Conservation (phyloP, 768 basidiomycete species). For the Tephrocybe sp. region DNA sequence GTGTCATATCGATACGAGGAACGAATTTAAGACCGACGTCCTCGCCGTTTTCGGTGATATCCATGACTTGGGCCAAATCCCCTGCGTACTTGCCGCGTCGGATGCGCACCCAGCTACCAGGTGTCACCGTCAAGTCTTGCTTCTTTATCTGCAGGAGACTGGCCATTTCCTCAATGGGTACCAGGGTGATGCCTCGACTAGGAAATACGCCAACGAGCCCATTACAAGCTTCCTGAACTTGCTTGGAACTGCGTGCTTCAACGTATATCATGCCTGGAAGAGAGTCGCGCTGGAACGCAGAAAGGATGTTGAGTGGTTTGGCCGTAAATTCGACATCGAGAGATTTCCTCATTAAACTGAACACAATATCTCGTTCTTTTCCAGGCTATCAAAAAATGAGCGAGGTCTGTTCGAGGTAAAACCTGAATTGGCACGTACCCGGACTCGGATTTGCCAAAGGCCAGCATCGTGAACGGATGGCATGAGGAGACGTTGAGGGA, state of each 20-base stretch:
- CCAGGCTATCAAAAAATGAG: slow-evolving; percentile 56
- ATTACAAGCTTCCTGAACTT: slow-evolving; percentile 80
- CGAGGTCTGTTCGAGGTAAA: neutral
- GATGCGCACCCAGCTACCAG: slow-evolving; percentile 94
- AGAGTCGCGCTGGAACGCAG: slow-evolving; percentile 95
- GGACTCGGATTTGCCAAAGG: slow-evolving; percentile 93
- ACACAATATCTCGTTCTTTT: slow-evolving; percentile 88
- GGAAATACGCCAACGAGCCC: slow-evolving; percentile 94
- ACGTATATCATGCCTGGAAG: slow-evolving; percentile 95
- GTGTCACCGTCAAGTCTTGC: slow-evolving; percentile 79
- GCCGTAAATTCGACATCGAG: slow-evolving; percentile 79
- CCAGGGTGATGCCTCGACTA: slow-evolving; percentile 75
- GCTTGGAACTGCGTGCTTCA: slow-evolving; percentile 85
- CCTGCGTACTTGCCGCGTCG: slow-evolving; percentile 91
- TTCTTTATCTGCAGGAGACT: slow-evolving; percentile 94
- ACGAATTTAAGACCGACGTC: slow-evolving; percentile 91
- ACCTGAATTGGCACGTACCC: slow-evolving; percentile 45
- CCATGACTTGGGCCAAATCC: slow-evolving; percentile 94
- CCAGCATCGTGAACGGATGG: slow-evolving; percentile 95
- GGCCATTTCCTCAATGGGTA: slow-evolving; percentile 98
- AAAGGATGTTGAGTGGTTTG: slow-evolving; percentile 79
- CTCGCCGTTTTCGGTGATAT: slow-evolving; percentile 90
- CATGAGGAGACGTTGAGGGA: slow-evolving; percentile 93
- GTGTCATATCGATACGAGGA: slow-evolving; percentile 96
- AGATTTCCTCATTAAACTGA: slow-evolving; percentile 93